phyloP scores from a whole-genome alignment of 1,139 yeast genomes.

The Yamadazyma pseudoaaseri region DNA sequence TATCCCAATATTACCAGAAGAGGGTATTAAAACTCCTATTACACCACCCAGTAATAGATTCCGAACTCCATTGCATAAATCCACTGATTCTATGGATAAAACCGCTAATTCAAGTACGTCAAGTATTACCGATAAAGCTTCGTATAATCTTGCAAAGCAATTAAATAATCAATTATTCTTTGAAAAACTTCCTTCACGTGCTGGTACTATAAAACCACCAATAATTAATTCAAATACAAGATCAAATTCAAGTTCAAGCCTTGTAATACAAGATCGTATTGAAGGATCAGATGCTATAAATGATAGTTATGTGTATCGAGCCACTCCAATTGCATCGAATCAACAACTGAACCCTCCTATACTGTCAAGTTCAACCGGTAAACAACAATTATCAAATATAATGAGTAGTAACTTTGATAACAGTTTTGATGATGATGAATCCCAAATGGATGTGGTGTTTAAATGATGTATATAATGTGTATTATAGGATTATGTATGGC shows the following conservation, averaged over 20 bases:
- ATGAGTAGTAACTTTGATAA: constrained; percentile 14
- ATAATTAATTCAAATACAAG: constrained; percentile 3
- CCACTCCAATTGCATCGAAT: constrained; percentile 5
- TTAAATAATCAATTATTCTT: constrained; percentile 35
- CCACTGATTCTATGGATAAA: constrained; percentile 10
- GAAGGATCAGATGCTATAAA: constrained; percentile 27
- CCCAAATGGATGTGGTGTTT: constrained; percentile 13
- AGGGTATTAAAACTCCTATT: constrained; percentile 1
- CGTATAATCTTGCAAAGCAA: constrained; percentile 44
- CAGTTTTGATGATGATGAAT: constrained; percentile 12
- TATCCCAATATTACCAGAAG: constrained; percentile 37
- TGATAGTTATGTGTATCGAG: constrained; percentile 32
- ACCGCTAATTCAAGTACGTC: constrained; percentile 6
- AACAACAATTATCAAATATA: constrained; percentile 8
- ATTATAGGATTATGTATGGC: no score
- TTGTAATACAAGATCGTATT: constrained; percentile 21
- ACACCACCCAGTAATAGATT: constrained; percentile 13
- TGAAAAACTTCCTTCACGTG: constrained; percentile 33
- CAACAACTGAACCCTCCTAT: constrained; percentile 1
- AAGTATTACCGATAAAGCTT: constrained; percentile 17
- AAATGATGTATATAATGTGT: no score
- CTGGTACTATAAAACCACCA: constrained; percentile 28
- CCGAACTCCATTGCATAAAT: constrained; percentile 6
- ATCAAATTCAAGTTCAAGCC: constrained; percentile 20
- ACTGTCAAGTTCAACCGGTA: constrained; percentile 11